Evolutionary conservation across 371 early-diverging fungal genomes (phyloP), one percentile per base, ranked within the genome.

Genomic region (Mortierella sp.): DNA sequence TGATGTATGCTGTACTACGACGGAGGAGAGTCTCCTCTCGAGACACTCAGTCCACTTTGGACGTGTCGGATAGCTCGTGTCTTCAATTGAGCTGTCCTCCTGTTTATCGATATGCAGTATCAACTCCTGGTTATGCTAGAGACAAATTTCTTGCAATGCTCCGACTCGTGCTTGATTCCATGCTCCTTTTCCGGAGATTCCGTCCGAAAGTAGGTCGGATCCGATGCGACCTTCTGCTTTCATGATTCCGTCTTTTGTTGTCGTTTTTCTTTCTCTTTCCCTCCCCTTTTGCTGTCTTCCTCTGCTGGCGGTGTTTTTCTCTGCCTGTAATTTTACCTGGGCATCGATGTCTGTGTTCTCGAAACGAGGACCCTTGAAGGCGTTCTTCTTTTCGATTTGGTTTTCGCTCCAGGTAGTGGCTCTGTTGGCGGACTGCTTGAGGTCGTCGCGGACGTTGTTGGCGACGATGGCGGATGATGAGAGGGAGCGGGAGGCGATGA

Each of bases 291-390:
- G 34, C 11, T 21, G 57, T 73, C 42, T 5, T 38, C 42, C 42
- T 38, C 42, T 71, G 19, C 16, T 16, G 63, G 34, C 19, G 34
- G 28, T 6, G 5, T 34, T 57, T 6, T 24, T 1, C 63, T 47
- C 6, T 44, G 54, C 16, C 71, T 57, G 42, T 38, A 11, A 31
- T 65, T 58, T 68, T 91, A 96, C 97, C 93, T 97, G 99, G 44
- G 93, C 92, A 47, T 89, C 90, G 57, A 97, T 82, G 79, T 96
- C 95, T n/a, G 91, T 94, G 88, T 98, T 97, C 80, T 97, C 97
- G 87, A 98, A 98, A 77, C 97, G 94, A 77, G 97, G 96, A 47
- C 96, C 97, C 73, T 84, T 83, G 89, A 96, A 92, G 60, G 96
- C 96, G n/a, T 88, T 88, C 42, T 81, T 78, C 88, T 94, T 94